These are phyloP conservation scores for Allomyces javanicus DNA, from an alignment of 192 early-diverging fungal species.

Conservation along the genomic window DNA sequence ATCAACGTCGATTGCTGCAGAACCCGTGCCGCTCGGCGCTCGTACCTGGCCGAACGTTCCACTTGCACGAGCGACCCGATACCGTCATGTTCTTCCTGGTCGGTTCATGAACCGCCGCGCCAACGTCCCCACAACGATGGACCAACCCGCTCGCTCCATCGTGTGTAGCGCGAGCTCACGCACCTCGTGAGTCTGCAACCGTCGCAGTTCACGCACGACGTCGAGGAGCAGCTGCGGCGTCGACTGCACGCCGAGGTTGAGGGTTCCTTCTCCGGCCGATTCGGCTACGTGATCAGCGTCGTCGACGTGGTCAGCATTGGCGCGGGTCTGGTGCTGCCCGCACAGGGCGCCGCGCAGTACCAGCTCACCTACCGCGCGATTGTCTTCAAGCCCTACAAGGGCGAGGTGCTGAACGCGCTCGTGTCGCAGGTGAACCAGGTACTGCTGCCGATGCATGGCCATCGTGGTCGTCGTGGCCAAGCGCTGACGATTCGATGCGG, in stretches of 20 bases:
- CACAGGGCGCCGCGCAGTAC: slow-evolving; percentile 75
- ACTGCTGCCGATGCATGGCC: background rate
- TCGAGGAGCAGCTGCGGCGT: slow-evolving; percentile 50
- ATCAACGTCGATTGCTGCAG: too few species aligned
- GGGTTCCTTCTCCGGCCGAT: slow-evolving; percentile 78
- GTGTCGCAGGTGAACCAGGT: slow-evolving; percentile 79
- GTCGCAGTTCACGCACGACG: slow-evolving; percentile 68
- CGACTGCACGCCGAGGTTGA: slow-evolving; percentile 87
- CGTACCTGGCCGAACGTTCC: too few species aligned
- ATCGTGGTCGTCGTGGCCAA: background rate
- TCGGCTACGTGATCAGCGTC: slow-evolving; percentile 83
- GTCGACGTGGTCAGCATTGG: slow-evolving; percentile 58
- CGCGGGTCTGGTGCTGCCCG: slow-evolving; percentile 64
- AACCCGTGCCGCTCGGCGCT: too few species aligned
- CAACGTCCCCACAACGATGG: too few species aligned
- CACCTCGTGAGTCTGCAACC: slow-evolving; percentile 91
- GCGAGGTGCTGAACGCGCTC: slow-evolving; percentile 85
- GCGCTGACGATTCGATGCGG: too few species aligned
- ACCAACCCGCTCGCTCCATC: too few species aligned
- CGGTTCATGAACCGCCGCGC: too few species aligned
- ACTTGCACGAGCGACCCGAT: too few species aligned
- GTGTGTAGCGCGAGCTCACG: slow-evolving; percentile 28
- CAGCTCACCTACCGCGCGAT: slow-evolving; percentile 76
- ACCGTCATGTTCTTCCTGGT: too few species aligned
- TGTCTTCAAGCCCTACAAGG: slow-evolving; percentile 92